Percentiles rank a stretch among this genome's conserved stretches.
phyloP scores from a whole-genome alignment of 768 basidiomycete species.

The Podaxis rugospora region DNA sequence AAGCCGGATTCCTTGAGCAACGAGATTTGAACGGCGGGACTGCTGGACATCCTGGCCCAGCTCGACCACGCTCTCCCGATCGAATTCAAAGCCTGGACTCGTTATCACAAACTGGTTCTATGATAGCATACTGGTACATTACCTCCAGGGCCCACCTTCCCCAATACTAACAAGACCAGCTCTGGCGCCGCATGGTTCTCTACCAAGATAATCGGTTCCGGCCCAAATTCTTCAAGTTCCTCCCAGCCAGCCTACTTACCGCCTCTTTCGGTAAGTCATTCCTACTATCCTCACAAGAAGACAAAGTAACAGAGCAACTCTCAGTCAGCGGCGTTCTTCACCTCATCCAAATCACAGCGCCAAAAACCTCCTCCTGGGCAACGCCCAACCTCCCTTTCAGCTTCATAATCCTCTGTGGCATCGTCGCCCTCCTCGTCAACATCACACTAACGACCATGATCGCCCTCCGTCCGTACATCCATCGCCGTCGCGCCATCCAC shows the following conservation, averaged over 20 bases:
- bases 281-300: not conserved
- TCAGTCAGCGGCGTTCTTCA: slow-evolving; percentile 4
- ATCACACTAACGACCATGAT: slow-evolving; percentile 4
- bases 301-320: not conserved
- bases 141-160: too few relatives aligned
- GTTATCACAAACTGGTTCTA: slow-evolving; percentile 8
- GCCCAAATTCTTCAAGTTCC: slow-evolving; percentile 1
- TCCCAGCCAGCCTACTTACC: not conserved
- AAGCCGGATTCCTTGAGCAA: slow-evolving; percentile 6
- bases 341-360: slow-evolving; percentile 8
- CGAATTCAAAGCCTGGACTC: slow-evolving; percentile 7
- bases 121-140: slow-evolving; percentile 1
- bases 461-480: not conserved
- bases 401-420: slow-evolving; percentile 6
- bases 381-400: slow-evolving; percentile 4
- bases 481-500: not conserved
- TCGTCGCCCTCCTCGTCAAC: slow-evolving; percentile 6
- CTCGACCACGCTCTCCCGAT: slow-evolving; percentile 2
- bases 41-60: slow-evolving; percentile 6
- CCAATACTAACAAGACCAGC: not conserved
- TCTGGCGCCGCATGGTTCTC: slow-evolving; percentile 6
- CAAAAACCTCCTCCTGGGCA: slow-evolving; percentile 3
- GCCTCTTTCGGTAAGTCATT: not conserved
- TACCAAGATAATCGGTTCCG: slow-evolving; percentile 6
- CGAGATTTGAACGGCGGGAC: slow-evolving; percentile 5